Evolutionary conservation across 208 protist genomes (phyloP), one percentile per base, ranked within the genome.

Genomic region (Phytomonas sp.): DNA sequence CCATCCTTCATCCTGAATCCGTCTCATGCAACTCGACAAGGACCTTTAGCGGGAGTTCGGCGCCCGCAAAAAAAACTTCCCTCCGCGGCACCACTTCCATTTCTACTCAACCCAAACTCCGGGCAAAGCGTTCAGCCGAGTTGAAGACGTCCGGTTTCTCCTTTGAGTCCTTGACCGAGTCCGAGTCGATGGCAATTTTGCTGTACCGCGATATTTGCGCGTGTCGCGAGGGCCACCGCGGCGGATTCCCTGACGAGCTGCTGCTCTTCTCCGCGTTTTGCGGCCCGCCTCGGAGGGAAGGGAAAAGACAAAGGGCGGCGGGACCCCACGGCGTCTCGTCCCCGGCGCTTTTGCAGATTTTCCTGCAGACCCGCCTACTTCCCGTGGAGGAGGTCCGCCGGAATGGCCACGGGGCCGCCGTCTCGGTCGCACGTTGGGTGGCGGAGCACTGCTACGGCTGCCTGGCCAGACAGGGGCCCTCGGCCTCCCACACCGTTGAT

Each of bases 191-290:
- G 40, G 40, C 40, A 16, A 49, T 49, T 49, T 19, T 10, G 6
- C 19, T 49, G 40, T 49, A 49, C 40, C 40, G 40, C 40, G 40
- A 49, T 49, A 49, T 49, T 49, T 49, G 40, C 12, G 40, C 40
- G 3, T 49, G 19, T 16, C 40, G 40, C 40, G 40, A 49, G 2
- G 10, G 14, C 40, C 40, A 4, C 10, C 40, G 2, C n/a, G 60
- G 7, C 16, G 60, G 10, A 4, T 63, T 30, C 12, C 60, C 60
- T 10, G 60, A 63, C n/a, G 60, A 30, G 60, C 19, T 63, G 19
- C 60, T 63, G 1, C 60, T 63, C 30, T 63, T 63, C 31, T 4
- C 60, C 60, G 31, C 60, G 60, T 63, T 63, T 63, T 23, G 40
- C 6, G 40, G 40, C 40, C 40, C 12, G 1, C 40, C 12, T 12